phyloP scores from a whole-genome alignment of 2,329 filamentous ascomycete species.

The Aspergillus candidus region DNA sequence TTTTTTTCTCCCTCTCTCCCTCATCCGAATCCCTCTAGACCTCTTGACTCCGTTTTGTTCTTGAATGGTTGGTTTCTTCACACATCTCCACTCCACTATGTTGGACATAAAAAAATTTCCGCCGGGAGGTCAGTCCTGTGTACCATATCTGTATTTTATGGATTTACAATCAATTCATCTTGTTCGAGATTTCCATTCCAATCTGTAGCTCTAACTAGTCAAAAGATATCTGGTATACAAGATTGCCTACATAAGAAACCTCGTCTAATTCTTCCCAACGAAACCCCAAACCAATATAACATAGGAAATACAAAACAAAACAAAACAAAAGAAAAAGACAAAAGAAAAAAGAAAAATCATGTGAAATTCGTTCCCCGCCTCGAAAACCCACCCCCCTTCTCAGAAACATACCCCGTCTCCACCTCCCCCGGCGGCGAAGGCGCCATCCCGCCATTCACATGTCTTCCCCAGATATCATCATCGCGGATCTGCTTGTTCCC shows the following conservation, averaged over 20 bases:
- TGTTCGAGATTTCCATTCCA: too few species aligned
- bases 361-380: not conserved
- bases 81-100: constrained; percentile 22
- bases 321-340: not conserved
- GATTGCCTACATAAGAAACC: too few species aligned
- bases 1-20: constrained; percentile 1
- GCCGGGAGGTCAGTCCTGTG: constrained; percentile 16
- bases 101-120: constrained; percentile 22
- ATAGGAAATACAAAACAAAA: not conserved
- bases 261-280: not conserved
- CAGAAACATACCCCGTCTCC: constrained; percentile 3
- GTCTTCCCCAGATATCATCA: constrained; percentile 28
- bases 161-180: not conserved
- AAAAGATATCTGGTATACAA: too few species aligned
- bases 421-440: constrained; percentile 9
- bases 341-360: not conserved
- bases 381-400: constrained; percentile 6
- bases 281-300: not conserved
- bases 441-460: constrained; percentile 14
- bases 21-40: constrained; percentile 8
- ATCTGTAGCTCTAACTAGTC: too few species aligned
- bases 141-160: constrained; percentile 24
- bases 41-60: constrained; percentile 1
- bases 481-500: constrained; percentile 15
- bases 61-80: constrained; percentile 6